Conservation (phyloP, 208 protist species). For the Leishmania tarentolae region DNA sequence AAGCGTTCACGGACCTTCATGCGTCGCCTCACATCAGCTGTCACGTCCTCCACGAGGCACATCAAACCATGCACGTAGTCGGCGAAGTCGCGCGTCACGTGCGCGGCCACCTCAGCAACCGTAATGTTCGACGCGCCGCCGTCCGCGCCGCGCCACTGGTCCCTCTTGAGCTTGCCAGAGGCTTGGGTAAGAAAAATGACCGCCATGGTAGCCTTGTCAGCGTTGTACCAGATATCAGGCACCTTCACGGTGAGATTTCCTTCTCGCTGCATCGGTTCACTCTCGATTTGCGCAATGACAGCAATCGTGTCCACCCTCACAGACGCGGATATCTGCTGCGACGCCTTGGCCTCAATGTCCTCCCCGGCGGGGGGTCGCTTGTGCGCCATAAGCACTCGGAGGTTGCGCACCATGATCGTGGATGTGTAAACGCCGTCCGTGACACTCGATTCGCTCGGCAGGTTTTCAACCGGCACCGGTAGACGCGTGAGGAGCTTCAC, state of each 20-base stretch:
- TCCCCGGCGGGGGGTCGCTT: constrained; percentile 60
- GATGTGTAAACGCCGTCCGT: constrained; percentile 69
- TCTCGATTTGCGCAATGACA: constrained; percentile 77
- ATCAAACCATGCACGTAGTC: constrained; percentile 51
- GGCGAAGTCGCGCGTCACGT: constrained; percentile 76
- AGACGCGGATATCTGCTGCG: constrained; percentile 50
- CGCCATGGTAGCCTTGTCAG: constrained; percentile 61
- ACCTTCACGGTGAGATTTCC: constrained; percentile 64
- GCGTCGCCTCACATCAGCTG: constrained; percentile 7
- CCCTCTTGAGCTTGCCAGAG: constrained; percentile 48
- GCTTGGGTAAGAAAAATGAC: constrained; percentile 58
- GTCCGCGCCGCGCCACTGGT: constrained; percentile 53
- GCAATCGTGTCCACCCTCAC: constrained; percentile 57
- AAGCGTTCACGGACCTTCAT: neutral
- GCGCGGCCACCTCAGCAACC: constrained; percentile 45
- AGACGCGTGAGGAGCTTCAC: constrained; percentile 65
- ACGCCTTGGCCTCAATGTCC: constrained; percentile 32
- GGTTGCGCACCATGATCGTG: constrained; percentile 42
- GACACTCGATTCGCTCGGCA: constrained; percentile 6
- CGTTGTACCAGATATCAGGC: constrained; percentile 58
- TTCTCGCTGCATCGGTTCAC: constrained; percentile 69
- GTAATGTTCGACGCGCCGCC: constrained; percentile 65
- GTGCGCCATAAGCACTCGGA: constrained; percentile 59
- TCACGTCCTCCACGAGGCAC: constrained; percentile 19
- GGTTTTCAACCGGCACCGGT: constrained; percentile 55